Evolutionary conservation across 2,329 filamentous ascomycete genomes (phyloP).

Genomic region (Cladosporium phlei): DNA sequence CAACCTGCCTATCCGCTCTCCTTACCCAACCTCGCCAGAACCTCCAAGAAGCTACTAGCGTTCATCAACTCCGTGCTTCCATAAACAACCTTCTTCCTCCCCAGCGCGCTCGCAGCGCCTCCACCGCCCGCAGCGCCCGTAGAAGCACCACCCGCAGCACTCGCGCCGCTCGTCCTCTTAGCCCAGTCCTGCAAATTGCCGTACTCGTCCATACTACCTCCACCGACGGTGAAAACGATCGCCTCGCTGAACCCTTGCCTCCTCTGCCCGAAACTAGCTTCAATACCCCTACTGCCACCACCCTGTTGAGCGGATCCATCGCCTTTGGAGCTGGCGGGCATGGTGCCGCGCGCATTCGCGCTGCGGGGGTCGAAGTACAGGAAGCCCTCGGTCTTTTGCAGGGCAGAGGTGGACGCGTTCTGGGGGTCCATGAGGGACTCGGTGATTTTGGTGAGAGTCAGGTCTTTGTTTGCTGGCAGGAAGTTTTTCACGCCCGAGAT

Average conservation of each 20-base stretch:
- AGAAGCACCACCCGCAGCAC: neutral
- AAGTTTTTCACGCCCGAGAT: constrained; percentile 98
- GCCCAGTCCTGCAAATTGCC: constrained; percentile 97
- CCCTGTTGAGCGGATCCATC: constrained; percentile 22
- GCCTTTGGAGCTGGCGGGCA: constrained; percentile 68
- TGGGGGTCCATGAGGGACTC: constrained; percentile 97
- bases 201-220: constrained; percentile 98
- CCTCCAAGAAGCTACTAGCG: constrained; percentile 58
- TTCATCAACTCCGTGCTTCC: constrained; percentile 77
- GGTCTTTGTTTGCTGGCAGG: constrained; percentile 88
- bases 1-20: constrained; percentile 47
- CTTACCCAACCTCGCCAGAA: constrained; percentile 52
- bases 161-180: constrained; percentile 57
- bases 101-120: constrained; percentile 51
- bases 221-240: constrained; percentile 54
- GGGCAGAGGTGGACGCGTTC: constrained; percentile 81
- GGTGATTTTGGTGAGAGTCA: constrained; percentile 95
- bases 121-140: constrained; percentile 26
- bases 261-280: constrained; percentile 83
- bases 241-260: constrained; percentile 46
- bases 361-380: constrained; percentile 95
- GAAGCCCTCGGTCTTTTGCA: constrained; percentile 93
- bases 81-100: constrained; percentile 81
- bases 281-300: constrained; percentile 54
- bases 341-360: constrained; percentile 84